Evolutionary conservation across 2,329 filamentous ascomycete genomes (phyloP), one percentile per base, ranked within the genome.

Genomic region (Chaetothyriales sp.): DNA sequence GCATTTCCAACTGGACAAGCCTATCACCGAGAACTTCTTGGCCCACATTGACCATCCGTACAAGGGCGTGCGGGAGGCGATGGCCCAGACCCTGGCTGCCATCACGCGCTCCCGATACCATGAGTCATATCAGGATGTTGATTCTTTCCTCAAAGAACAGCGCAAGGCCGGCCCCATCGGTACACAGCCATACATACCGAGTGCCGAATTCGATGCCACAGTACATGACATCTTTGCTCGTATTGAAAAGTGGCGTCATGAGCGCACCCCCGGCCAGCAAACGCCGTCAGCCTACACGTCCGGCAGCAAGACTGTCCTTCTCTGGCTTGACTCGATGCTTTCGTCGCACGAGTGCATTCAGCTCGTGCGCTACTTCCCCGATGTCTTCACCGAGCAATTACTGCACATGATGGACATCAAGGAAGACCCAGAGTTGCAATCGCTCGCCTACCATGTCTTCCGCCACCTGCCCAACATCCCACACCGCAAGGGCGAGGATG

Each of bases 401-500:
- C 72, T 98, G 49, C 89, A 98, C 72, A 98, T 98, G 92, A 98
- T 98, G 90, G 92, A 98, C 63, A 87, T 98, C 65, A 96, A 96
- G 66, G 92, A 98, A 66, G 92, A 98, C 61, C 88, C 87, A 0
- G 93, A 98, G 66, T 76, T 98, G 1, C 93, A 95, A 73, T 83
- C 85, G 8, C 76, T 95, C 7, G 90, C 92, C 0, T 98, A 96
- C 64, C 88, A 95, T 63, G 92, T 98, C 43, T 98, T 96, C 72
- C 84, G 90, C 5, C 90, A 98, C 63, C 73, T 98, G 15, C 88
- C 92, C 12, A 98, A 98, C 65, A 87, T 98, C 51, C 89, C 92
- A 0, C 90, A 95, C 69, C 82, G 86, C 1, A 78, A 81, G 28
- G 88, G 89, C 52, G 86, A 95, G 65, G 87, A 94, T 60, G 79